phyloP scores from a whole-genome alignment of 2,329 filamentous ascomycete genomes.

The Fusarium lyarnte region DNA sequence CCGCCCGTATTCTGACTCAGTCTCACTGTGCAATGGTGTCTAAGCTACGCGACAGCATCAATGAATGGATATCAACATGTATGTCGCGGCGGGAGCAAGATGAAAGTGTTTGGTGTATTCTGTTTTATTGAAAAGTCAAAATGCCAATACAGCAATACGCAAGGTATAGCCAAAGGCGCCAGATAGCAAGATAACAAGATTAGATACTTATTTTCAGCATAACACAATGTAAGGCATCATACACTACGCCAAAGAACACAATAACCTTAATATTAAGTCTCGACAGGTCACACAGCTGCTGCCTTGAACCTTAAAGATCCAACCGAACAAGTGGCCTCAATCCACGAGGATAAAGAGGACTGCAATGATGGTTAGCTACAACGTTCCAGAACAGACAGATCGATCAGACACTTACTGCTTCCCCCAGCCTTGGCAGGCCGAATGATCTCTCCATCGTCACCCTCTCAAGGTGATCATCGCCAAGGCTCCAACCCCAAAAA shows the following conservation, averaged over 20 bases:
- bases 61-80: too few relatives aligned
- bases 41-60: too few relatives aligned
- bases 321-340: neutral
- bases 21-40: too few relatives aligned
- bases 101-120: too few relatives aligned
- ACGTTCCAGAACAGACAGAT: neutral
- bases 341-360: neutral
- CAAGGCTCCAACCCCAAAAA: neutral
- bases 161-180: neutral
- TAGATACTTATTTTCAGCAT: neutral
- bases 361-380: fast-evolving
- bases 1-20: neutral
- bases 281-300: neutral
- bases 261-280: neutral
- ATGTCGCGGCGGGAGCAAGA: too few relatives aligned
- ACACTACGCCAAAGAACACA: neutral
- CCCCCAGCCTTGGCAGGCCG: neutral
- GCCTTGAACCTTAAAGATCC: neutral
- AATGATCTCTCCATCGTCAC: neutral
- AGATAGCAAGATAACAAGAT: neutral
- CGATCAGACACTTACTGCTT: neutral
- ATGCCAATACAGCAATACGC: neutral
- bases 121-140: neutral
- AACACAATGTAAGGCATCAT: neutral
- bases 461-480: neutral